phyloP scores from a whole-genome alignment of 257 asterid species.

The Thymus quinquecostatus region DNA sequence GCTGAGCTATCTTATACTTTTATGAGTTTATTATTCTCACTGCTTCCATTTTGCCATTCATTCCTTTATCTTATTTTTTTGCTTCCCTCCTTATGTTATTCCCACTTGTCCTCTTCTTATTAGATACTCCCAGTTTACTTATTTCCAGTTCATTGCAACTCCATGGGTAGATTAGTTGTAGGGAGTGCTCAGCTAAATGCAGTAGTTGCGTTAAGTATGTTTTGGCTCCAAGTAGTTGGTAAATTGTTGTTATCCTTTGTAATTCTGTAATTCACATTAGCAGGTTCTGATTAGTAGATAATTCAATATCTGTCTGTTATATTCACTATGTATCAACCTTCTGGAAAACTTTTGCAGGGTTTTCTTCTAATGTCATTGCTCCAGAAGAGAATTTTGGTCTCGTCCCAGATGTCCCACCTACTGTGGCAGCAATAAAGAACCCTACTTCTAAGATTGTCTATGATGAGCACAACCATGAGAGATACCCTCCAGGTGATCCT shows the following conservation, averaged over 20 bases:
- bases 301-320: background rate
- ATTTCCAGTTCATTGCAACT: slow-evolving; percentile 1
- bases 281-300: background rate
- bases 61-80: background rate
- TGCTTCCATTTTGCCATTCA: background rate
- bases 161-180: background rate
- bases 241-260: background rate
- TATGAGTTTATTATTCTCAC: background rate
- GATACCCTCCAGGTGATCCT: slow-evolving; percentile 90
- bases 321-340: slow-evolving; percentile 6
- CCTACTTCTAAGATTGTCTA: slow-evolving; percentile 76
- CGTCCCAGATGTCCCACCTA: slow-evolving; percentile 58
- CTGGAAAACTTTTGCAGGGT: slow-evolving; percentile 51
- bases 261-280: background rate
- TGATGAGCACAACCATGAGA: slow-evolving; percentile 85
- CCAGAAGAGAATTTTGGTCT: slow-evolving; percentile 50
- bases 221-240: slow-evolving; percentile 19
- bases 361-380: slow-evolving; percentile 54
- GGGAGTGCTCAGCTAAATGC: slow-evolving; percentile 18
- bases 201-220: background rate
- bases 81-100: background rate
- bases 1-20: background rate
- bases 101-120: background rate
- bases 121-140: background rate
- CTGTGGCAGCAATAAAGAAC: slow-evolving; percentile 82